Evolutionary conservation across 495 filamentous ascomycete species (phyloP), one percentile per base, ranked within the genome.

Genomic region (Hypoxylon lenormandii): DNA sequence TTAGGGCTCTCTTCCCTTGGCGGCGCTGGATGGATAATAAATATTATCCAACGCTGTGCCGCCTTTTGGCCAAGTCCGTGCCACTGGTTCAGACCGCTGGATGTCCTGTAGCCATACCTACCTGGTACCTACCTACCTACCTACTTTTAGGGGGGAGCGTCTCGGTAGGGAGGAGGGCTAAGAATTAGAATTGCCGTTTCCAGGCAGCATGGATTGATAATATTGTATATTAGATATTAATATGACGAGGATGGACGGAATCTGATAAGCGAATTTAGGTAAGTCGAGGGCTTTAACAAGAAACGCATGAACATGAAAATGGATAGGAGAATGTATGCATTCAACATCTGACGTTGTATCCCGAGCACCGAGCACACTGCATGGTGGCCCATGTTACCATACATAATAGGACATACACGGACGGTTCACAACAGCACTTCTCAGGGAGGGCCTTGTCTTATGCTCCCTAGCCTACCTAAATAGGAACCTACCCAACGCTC

Each of bases 341-440:
- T 51, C 22, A 11, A 47, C 51, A 19, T 54, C 37, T 40, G 16
- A 30, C 26, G 65, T 68, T 62, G 58, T 62, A 68, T 62, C 65
- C 65, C 65, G 57, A 59, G 50, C 64, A 28, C 64, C 50, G 52
- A 62, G 65, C 58, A 62, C 55, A 51, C 36, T 59, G 54, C 54
- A 59, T 53, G 48, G 52, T 45, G 38, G 43, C 3, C 30, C 30
- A 33, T 33, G 30, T 4, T 33, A 7, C 26, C 26, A 28, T 28
- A 7, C n/a, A 36, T 36, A 36, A 36, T 4, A 36, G 5, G 37
- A 40, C 42, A 16, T 10, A 16, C 7, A 18, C 42, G 5, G 26
- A 53, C 38, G 40, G 47, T 45, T 7, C 30, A 33, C 30, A 33
- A 7, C 30, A 33, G 6, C 30, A 33, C 30, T 11, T 33, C 10